These are phyloP conservation scores for Calonectria ilicicola DNA, from an alignment of 2,329 filamentous ascomycete genomes.

Conservation along the genomic window DNA sequence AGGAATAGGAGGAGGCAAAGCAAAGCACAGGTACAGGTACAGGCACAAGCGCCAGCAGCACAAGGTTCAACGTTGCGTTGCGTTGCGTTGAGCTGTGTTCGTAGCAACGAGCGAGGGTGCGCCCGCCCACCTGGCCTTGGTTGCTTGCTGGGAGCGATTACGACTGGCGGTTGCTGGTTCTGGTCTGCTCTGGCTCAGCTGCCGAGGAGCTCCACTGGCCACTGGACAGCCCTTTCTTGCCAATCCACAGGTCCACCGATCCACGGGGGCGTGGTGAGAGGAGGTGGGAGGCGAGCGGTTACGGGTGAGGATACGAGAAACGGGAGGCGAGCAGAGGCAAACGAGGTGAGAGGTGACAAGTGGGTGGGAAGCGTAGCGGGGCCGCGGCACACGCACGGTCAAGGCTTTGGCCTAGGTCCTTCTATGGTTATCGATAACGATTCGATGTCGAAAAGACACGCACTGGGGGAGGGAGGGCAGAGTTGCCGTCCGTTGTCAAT, in stretches of 20 bases:
- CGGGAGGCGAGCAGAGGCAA: not conserved
- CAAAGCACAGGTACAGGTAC: constrained; percentile 2
- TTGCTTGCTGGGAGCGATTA: not conserved
- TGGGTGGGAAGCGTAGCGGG: constrained; percentile 19
- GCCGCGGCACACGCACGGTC: constrained; percentile 8
- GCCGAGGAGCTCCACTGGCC: not conserved
- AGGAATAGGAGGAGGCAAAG: not conserved
- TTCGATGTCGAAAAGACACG: not conserved
- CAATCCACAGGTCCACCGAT: constrained; percentile 13
- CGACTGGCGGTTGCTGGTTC: not conserved
- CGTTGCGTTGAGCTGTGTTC: constrained; percentile 11
- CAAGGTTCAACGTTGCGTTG: constrained; percentile 16
- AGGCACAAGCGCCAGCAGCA: not conserved
- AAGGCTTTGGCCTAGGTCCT: not conserved
- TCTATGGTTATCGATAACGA: constrained; percentile 18
- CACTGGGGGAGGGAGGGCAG: not conserved
- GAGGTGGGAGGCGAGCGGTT: constrained; percentile 5
- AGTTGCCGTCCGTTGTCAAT: not conserved
- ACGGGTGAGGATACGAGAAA: constrained; percentile 7
- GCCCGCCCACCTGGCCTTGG: not conserved
- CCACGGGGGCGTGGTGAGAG: constrained; percentile 1
- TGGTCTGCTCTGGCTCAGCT: not conserved
- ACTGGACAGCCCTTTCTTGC: constrained; percentile 4
- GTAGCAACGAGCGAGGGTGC: constrained; percentile 8
- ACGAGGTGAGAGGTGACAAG: constrained; percentile 20